Conservation (phyloP, 768 basidiomycete genomes). For the Sporobolomyces roseus region DNA sequence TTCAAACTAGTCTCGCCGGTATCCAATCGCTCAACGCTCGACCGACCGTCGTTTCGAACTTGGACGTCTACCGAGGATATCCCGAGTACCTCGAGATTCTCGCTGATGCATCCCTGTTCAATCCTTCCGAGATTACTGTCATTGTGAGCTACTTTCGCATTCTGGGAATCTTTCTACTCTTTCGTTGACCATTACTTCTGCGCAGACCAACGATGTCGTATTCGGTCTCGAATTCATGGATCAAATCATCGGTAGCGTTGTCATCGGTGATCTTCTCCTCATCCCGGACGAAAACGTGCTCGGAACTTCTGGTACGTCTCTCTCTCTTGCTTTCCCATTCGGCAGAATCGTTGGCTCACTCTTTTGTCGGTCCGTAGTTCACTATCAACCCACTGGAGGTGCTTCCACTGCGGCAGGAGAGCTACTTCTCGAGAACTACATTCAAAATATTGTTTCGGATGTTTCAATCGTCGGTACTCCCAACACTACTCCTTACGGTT, state of each 20-base stretch:
- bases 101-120: slow-evolving; percentile 33
- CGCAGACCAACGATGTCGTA: slow-evolving; percentile 57
- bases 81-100: slow-evolving; percentile 25
- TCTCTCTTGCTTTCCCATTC: too few relatives aligned
- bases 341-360: not conserved
- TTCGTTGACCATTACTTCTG: slow-evolving; percentile 30
- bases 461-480: slow-evolving; percentile 56
- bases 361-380: slow-evolving; percentile 59
- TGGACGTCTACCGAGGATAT: slow-evolving; percentile 60
- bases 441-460: slow-evolving; percentile 56
- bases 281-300: slow-evolving; percentile 54
- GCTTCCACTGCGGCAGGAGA: slow-evolving; percentile 56
- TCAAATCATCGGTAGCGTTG: slow-evolving; percentile 47
- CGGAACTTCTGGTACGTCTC: slow-evolving; percentile 20
- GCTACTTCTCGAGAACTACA: slow-evolving; percentile 61
- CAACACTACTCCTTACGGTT: slow-evolving; percentile 60
- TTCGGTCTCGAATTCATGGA: slow-evolving; percentile 61
- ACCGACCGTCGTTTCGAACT: slow-evolving; percentile 58
- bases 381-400: slow-evolving; percentile 59
- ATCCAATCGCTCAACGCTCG: slow-evolving; percentile 52
- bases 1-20: slow-evolving; percentile 59
- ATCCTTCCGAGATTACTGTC: slow-evolving; percentile 32
- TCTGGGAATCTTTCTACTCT: not conserved
- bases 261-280: slow-evolving; percentile 53
- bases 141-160: slow-evolving; percentile 4